Evolutionary conservation across 2,329 filamentous ascomycete species (phyloP), one percentile per base, ranked within the genome.

Genomic region (Fusarium heterosporum): DNA sequence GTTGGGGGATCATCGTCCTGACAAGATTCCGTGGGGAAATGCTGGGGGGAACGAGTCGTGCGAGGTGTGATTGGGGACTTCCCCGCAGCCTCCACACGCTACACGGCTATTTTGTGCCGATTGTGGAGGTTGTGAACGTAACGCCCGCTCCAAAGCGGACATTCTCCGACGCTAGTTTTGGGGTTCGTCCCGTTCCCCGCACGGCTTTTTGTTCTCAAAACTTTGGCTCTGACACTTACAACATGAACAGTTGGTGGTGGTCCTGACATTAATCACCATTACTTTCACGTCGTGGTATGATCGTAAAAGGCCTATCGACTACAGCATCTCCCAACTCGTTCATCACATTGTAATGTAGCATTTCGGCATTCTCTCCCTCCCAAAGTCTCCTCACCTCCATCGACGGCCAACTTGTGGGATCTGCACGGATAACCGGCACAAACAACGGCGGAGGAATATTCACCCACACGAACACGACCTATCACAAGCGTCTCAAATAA

Each of bases 21-120:
- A 34, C 4, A 5, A 19, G 4, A 8, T 22, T 14, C 13, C 13
- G 30, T 16, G 56, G 36, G 36, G 34, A 42, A 39, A 25, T 8
- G 46, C 46, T 22, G 58, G 46, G 29, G 22, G 22, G 29, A 10
- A 28, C 36, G 40, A 46, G 5, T 26, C 13, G 7, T 8, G 29
- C 14, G 3, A 5, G 4, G 32, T 13, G 13, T 19, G 51, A 55
- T 40, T 55, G 51, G 51, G 19, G 34, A 9, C 2, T 14, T 49
- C 51, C 51, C 51, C 51, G 43, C 51, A 49, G 43, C 51, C 29
- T 58, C 52, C 34, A 43, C 52, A 39, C 22, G 17, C 34, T 39
- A 34, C 10, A 41, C 56, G 58, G 48, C 41, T 47, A 47, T 61
- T 19, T 7, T 17, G 58, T 61, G 58, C 58, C 58, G 58, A 61